Evolutionary conservation across 2,329 filamentous ascomycete species (phyloP), one percentile per base, ranked within the genome.

Genomic region (Colletotrichum neosansevieriae): DNA sequence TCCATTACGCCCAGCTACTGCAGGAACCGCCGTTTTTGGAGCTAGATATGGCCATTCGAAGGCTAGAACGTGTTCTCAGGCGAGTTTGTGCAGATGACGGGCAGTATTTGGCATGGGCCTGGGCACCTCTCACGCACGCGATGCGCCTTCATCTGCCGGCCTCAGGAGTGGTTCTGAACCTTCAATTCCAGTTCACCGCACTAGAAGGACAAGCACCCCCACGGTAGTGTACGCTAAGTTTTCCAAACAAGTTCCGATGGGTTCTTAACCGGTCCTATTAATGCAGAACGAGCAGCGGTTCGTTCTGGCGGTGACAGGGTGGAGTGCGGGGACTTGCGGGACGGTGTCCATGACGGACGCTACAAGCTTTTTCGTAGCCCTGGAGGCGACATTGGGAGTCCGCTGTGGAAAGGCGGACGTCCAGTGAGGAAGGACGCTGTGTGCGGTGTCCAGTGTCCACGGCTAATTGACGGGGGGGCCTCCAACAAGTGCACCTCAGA

Each of bases 271-370:
- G 56, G 21, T 42, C 66, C 61, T 69, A 60, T 66, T 56, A 66
- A 50, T 57, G 66, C 62, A 66, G 54, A 65, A 42, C 54, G 56
- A 60, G 58, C 15, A 56, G 50, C 56, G 66, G 66, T 66, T 69
- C 42, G 61, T 69, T 69, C 66, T 69, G 66, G 66, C 62, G 66
- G 66, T 69, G 66, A 69, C 66, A 51, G 56, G 56, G 66, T 59
- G 38, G 42, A 44, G 54, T 69, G 66, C 61, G 66, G 66, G 66
- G 66, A 38, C 50, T 42, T 36, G 51, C 59, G 44, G 64, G 51
- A 63, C 59, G 24, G 36, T 53, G 59, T 19, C 24, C 24, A 24
- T 17, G 59, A 56, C 15, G 36, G n/a, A 45, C 24, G 59, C 42
- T 57, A 56, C 56, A 66, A 65, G 66, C 56, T 69, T 64, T 29